Conservation (phyloP, 2,329 filamentous ascomycete species). For the Aspergillus fumigatiaffinis region DNA sequence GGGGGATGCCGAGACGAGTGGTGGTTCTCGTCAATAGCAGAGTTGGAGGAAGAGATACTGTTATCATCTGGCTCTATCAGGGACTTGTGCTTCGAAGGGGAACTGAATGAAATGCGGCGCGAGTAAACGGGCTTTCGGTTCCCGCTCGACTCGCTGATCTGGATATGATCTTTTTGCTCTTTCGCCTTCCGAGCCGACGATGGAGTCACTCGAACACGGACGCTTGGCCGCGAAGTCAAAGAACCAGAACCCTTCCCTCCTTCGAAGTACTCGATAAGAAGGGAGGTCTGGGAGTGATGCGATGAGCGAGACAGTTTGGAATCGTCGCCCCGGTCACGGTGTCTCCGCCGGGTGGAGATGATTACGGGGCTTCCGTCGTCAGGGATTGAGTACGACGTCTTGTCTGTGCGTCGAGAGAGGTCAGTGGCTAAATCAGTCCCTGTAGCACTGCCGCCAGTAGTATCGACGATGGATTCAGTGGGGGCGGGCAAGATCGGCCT, state of each 20-base stretch:
- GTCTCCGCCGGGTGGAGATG: slow-evolving; percentile 63
- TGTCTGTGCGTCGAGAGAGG: slow-evolving; percentile 48
- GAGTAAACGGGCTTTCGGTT: slow-evolving; percentile 68
- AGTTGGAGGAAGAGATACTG: slow-evolving; percentile 71
- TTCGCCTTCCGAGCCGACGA: slow-evolving; percentile 57
- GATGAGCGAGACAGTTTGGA: slow-evolving; percentile 49
- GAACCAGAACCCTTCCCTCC: slow-evolving; percentile 58
- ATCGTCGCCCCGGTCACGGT: slow-evolving; percentile 56
- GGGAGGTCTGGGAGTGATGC: slow-evolving; percentile 74
- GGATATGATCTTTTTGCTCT: slow-evolving; percentile 66
- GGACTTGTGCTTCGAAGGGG: slow-evolving; percentile 36
- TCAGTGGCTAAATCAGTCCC: slow-evolving; percentile 48
- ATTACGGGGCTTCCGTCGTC: slow-evolving; percentile 73
- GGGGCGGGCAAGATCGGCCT: slow-evolving; percentile 48
- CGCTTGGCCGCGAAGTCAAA: slow-evolving; percentile 71
- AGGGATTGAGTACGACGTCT: slow-evolving; percentile 48
- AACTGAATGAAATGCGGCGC: slow-evolving; percentile 61
- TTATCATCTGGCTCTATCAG: slow-evolving; percentile 52
- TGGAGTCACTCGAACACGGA: slow-evolving; percentile 75
- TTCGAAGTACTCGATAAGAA: slow-evolving; percentile 95
- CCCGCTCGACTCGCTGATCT: slow-evolving; percentile 77
- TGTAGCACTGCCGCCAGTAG: slow-evolving; percentile 39
- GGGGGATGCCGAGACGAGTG: slow-evolving; percentile 64
- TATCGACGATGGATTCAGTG: slow-evolving; percentile 48
- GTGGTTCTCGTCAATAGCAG: slow-evolving; percentile 74